Evolutionary conservation across 345 rosid species (phyloP).

Genomic region (Eucalyptus coolabah): DNA sequence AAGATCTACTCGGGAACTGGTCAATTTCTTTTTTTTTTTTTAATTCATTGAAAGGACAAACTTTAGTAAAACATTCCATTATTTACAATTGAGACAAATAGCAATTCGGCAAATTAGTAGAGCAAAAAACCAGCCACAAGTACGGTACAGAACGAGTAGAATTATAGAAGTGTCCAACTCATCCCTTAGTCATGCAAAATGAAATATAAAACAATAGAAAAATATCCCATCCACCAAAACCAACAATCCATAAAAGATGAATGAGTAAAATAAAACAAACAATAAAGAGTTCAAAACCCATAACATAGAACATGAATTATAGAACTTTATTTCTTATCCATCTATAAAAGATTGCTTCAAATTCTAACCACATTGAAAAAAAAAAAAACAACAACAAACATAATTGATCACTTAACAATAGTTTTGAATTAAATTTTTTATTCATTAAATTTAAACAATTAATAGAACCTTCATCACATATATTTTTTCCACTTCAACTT

Average conservation of each 20-base stretch:
- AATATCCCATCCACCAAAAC: neutral
- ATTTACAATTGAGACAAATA: neutral
- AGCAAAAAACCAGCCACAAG: neutral
- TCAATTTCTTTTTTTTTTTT: neutral
- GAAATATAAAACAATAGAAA: neutral
- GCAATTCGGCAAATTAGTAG: neutral
- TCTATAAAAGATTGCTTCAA: neutral
- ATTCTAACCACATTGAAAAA: neutral
- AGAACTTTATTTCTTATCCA: neutral
- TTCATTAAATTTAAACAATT: neutral
- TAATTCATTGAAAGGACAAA: neutral
- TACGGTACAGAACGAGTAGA: neutral
- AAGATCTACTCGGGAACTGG: rapidly evolving
- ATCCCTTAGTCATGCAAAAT: neutral
- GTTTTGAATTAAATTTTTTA: neutral
- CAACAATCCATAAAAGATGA: neutral
- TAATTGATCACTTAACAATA: neutral
- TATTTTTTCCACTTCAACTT: neutral
- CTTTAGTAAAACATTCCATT: neutral
- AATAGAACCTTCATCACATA: neutral
- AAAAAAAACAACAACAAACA: neutral
- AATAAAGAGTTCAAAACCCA: neutral
- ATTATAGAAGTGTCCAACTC: neutral
- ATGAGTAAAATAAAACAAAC: neutral
- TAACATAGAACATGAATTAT: neutral